phyloP scores from a whole-genome alignment of 2,329 filamentous ascomycete species.

The Cytospora chrysosperma region DNA sequence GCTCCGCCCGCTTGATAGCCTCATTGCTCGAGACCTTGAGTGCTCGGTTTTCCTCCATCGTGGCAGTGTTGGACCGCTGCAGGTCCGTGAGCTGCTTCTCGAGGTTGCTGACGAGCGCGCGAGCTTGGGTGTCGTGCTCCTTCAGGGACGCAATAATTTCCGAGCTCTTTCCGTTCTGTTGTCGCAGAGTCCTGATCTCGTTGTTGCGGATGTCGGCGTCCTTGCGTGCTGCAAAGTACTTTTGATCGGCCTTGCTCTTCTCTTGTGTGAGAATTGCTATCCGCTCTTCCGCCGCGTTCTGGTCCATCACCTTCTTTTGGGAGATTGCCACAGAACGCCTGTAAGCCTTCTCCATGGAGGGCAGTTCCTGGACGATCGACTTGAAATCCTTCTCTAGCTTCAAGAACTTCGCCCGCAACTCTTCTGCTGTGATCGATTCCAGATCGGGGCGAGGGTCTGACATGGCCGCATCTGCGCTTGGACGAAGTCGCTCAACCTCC shows the following conservation, averaged over 20 bases:
- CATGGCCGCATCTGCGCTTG: slow-evolving; percentile 47
- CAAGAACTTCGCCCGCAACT: slow-evolving; percentile 70
- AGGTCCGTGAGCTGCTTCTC: slow-evolving; percentile 89
- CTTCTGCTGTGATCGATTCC: slow-evolving; percentile 63
- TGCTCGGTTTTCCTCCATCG: slow-evolving; percentile 71
- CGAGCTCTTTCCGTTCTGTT: slow-evolving; percentile 84
- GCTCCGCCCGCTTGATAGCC: slow-evolving; percentile 66
- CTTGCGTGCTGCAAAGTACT: slow-evolving; percentile 95
- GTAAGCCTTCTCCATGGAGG: slow-evolving; percentile 86
- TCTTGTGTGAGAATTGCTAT: slow-evolving; percentile 73
- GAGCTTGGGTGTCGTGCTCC: slow-evolving; percentile 77
- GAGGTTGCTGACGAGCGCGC: slow-evolving; percentile 74
- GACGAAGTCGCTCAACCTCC: slow-evolving; percentile 70
- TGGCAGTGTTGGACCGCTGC: slow-evolving; percentile 71
- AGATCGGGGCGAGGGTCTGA: slow-evolving; percentile 46
- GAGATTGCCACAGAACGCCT: slow-evolving; percentile 84
- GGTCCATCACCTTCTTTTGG: slow-evolving; percentile 82
- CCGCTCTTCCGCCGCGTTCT: slow-evolving; percentile 73
- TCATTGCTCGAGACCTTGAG: slow-evolving; percentile 73
- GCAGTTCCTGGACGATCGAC: slow-evolving; percentile 82
- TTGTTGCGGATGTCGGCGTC: slow-evolving; percentile 81
- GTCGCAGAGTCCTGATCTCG: slow-evolving; percentile 75
- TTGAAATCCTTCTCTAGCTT: slow-evolving; percentile 78
- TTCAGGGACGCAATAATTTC: slow-evolving; percentile 94
- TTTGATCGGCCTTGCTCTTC: slow-evolving; percentile 95